Evolutionary conservation across 73 alveolate genomes (phyloP).

Genomic region (Tetrahymena elliotti): DNA sequence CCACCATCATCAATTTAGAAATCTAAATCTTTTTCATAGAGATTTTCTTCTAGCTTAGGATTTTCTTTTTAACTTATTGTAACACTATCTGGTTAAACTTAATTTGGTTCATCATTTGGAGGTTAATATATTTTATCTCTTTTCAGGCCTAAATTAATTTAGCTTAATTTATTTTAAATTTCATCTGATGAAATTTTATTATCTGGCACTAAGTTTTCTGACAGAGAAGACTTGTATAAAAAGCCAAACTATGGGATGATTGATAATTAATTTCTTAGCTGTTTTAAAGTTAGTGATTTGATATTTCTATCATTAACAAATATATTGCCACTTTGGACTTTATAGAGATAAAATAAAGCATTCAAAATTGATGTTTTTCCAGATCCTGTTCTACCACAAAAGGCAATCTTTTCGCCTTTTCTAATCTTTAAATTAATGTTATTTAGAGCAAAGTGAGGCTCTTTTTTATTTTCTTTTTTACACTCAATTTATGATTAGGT

Average conservation of each 20-base stretch:
- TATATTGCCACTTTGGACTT: slow-evolving; percentile 38
- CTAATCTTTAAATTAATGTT: slow-evolving; percentile 8
- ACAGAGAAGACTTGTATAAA: slow-evolving; percentile 56
- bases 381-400: slow-evolving; percentile 86
- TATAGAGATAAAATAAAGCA: slow-evolving; percentile 61
- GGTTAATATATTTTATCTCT: background rate
- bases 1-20: slow-evolving; percentile 62
- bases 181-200: slow-evolving; percentile 36
- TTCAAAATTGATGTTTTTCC: slow-evolving; percentile 76
- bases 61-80: background rate
- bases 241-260: slow-evolving; percentile 72
- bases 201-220: slow-evolving; percentile 80
- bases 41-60: background rate
- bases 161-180: slow-evolving; percentile 44
- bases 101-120: background rate
- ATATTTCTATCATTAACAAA: slow-evolving; percentile 55
- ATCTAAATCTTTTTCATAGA: slow-evolving; percentile 17
- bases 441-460: slow-evolving; percentile 6
- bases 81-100: background rate
- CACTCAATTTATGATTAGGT: background rate
- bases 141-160: background rate
- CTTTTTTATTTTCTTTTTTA: too few relatives aligned
- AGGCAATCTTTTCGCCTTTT: slow-evolving; percentile 64
- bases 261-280: slow-evolving; percentile 58
- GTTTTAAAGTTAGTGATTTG: slow-evolving; percentile 28